Conservation (phyloP, 352 stramenopile genomes). For the Phytophthora agathidicida region DNA sequence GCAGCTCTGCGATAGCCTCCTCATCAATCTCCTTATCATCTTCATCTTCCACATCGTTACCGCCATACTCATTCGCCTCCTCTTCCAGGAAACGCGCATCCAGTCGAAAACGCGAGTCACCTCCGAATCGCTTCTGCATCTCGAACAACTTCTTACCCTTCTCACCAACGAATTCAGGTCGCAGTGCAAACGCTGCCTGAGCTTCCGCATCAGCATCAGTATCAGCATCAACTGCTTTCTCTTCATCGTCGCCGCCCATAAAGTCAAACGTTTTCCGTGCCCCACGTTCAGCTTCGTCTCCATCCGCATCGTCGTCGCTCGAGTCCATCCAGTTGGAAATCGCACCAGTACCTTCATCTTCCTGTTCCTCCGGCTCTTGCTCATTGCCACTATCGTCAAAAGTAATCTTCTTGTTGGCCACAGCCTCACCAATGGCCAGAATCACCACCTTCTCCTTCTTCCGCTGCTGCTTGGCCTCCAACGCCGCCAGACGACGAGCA, state of each 20-base stretch:
- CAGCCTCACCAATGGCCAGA: slow-evolving; percentile 22
- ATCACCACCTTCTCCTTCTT: slow-evolving; percentile 39
- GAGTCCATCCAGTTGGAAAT: slow-evolving; percentile 65
- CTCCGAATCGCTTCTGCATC: slow-evolving; percentile 81
- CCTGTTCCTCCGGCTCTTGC: slow-evolving; percentile 42
- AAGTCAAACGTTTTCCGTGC: slow-evolving; percentile 52
- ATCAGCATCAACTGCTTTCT: slow-evolving; percentile 35
- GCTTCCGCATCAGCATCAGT: slow-evolving; percentile 35
- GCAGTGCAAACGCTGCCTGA: slow-evolving; percentile 57
- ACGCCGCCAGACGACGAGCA: slow-evolving; percentile 46
- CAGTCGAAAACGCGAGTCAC: slow-evolving; percentile 79
- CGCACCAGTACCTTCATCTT: slow-evolving; percentile 7
- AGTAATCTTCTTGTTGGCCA: slow-evolving; percentile 72
- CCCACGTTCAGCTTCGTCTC: slow-evolving; percentile 17
- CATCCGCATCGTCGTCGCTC: slow-evolving; percentile 51
- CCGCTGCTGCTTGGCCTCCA: slow-evolving; percentile 53
- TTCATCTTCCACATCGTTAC: slow-evolving; percentile 45
- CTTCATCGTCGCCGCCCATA: slow-evolving; percentile 38
- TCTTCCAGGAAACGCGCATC: slow-evolving; percentile 79
- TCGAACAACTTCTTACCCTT: slow-evolving; percentile 80
- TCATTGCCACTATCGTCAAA: slow-evolving; percentile 78
- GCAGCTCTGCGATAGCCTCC: slow-evolving; percentile 37
- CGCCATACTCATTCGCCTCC: slow-evolving; percentile 64
- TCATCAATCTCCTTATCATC: slow-evolving; percentile 26
- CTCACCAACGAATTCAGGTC: slow-evolving; percentile 75